Evolutionary conservation across 2,329 filamentous ascomycete species (phyloP).

Genomic region (Penicillium concentricum): DNA sequence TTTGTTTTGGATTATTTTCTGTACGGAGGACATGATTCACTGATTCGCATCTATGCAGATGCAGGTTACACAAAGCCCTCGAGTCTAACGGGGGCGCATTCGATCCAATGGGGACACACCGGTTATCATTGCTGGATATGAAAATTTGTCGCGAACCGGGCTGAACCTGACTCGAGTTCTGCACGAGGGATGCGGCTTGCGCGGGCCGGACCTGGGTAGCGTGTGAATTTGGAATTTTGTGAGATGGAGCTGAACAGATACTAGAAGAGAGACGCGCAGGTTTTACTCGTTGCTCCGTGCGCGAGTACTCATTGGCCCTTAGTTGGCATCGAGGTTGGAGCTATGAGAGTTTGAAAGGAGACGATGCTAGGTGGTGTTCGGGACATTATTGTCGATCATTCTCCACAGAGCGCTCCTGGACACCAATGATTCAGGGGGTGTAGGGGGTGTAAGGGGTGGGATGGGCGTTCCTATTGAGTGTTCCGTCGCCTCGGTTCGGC

Average conservation of each 20-base stretch:
- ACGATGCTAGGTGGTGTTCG: constrained; percentile 7
- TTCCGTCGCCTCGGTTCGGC: background rate
- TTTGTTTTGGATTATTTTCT: background rate
- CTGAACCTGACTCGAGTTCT: constrained; percentile 12
- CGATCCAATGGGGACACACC: constrained; percentile 8
- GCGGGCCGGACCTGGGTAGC: constrained; percentile 4
- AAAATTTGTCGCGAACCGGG: constrained; percentile 10
- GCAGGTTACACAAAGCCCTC: background rate
- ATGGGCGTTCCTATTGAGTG: constrained; percentile 6
- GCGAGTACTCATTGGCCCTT: background rate
- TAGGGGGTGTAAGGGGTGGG: constrained; percentile 1
- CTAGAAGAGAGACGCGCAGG: constrained; percentile 6
- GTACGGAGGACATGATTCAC: background rate
- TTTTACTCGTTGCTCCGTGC: background rate
- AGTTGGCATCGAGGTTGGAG: background rate
- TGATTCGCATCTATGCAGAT: background rate
- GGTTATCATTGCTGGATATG: constrained; percentile 13
- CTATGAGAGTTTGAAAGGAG: background rate
- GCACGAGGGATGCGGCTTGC: constrained; percentile 5
- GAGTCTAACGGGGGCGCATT: background rate
- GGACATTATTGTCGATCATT: constrained; percentile 20
- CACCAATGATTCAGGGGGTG: constrained; percentile 1
- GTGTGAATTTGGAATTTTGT: background rate
- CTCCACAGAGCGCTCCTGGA: constrained; percentile 3
- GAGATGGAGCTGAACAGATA: background rate